These are phyloP conservation scores for Hypericum perforatum DNA, from an alignment of 345 rosid genomes.

Conservation along the genomic window DNA sequence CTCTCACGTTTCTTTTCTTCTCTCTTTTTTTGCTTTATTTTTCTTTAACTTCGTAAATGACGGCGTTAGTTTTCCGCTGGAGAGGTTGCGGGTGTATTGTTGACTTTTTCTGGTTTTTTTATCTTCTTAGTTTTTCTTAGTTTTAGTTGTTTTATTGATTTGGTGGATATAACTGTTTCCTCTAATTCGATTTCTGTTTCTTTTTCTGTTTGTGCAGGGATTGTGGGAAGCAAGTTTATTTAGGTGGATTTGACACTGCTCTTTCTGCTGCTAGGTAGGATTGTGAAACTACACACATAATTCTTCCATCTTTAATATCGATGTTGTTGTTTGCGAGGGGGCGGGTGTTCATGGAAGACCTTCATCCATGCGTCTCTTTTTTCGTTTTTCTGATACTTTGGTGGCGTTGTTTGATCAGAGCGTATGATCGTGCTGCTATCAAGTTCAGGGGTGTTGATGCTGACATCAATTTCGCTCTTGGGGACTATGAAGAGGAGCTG, in stretches of 20 bases:
- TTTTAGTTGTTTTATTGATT: constrained; percentile 2
- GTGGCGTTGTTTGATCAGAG: constrained; percentile 32
- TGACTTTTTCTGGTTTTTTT: neutral
- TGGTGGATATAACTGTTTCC: neutral
- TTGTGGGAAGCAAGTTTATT: constrained; percentile 91
- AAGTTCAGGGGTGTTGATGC: constrained; percentile 93
- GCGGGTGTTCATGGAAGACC: no score
- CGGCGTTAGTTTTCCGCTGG: no score
- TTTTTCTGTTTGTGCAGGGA: constrained; percentile 48
- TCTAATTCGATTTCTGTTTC: neutral
- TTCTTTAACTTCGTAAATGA: neutral
- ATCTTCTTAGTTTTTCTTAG: constrained; percentile 1
- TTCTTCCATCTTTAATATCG: neutral
- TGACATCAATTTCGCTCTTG: constrained; percentile 73
- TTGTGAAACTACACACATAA: neutral
- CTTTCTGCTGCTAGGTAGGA: constrained; percentile 91
- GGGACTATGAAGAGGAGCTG: constrained; percentile 83
- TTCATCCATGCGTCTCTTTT: neutral
- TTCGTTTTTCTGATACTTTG: neutral
- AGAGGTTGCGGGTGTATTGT: neutral
- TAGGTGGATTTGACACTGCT: constrained; percentile 98
- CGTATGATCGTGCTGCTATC: constrained; percentile 95
- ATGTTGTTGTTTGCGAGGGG: neutral
- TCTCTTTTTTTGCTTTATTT: neutral
- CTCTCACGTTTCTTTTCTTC: neutral